phyloP scores from a whole-genome alignment of 2,329 filamentous ascomycete species.

The Paracoccidioides brasiliensis region DNA sequence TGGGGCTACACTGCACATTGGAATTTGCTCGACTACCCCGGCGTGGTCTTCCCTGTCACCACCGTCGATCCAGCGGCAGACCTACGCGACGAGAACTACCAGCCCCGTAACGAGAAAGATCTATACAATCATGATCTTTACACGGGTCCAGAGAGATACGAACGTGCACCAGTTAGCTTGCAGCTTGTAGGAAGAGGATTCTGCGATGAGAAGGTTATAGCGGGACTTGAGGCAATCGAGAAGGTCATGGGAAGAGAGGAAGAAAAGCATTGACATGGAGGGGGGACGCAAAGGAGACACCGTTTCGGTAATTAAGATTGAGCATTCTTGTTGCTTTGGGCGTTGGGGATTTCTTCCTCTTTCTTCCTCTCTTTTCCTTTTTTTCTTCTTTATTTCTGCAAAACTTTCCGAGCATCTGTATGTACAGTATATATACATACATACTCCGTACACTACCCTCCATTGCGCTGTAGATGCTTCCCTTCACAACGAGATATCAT shows the following conservation, averaged over 20 bases:
- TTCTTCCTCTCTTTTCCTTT: neutral
- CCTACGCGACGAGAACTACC: conserved; percentile 22
- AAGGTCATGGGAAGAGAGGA: conserved; percentile 18
- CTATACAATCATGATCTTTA: conserved; percentile 35
- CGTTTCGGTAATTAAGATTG: neutral
- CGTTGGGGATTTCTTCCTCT: neutral
- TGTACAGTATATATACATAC: no score
- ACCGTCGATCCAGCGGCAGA: conserved; percentile 33
- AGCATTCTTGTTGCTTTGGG: neutral
- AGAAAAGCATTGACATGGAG: neutral
- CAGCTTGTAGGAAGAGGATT: conserved; percentile 42
- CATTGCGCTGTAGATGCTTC: no score
- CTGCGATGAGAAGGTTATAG: conserved; percentile 42
- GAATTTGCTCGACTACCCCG: conserved; percentile 58
- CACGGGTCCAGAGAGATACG: conserved; percentile 35
- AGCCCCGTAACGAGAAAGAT: conserved; percentile 35
- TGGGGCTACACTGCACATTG: conserved; percentile 56
- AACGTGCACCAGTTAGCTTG: conserved; percentile 38
- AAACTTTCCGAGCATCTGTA: no score
- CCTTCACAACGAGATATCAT: no score
- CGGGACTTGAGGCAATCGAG: conserved; percentile 21
- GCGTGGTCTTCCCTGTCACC: conserved; percentile 46
- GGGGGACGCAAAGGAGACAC: neutral
- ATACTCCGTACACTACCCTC: no score
- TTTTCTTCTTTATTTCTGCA: no score